Percentiles rank a stretch among this genome's conserved stretches.
Conservation (phyloP, 306 rosid genomes). For the Cercis canadensis region DNA sequence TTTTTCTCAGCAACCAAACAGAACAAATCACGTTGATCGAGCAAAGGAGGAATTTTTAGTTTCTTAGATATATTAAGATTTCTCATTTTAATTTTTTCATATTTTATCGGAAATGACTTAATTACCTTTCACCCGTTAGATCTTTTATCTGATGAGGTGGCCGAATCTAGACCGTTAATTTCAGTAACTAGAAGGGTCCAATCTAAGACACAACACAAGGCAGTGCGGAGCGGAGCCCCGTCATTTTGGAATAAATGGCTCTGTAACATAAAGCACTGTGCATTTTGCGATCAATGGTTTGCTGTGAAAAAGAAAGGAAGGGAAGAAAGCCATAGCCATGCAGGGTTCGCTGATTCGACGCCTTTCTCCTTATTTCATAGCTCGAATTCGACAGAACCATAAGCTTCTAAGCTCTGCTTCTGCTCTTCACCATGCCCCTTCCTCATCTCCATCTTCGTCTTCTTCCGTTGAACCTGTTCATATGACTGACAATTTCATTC, state of each 20-base stretch:
- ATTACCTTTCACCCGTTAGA: constrained; percentile 27
- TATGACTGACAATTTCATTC: constrained; percentile 74
- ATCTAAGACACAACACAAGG: no score
- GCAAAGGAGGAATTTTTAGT: neutral
- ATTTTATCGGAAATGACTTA: neutral
- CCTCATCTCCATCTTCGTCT: constrained; percentile 42
- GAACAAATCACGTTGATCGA: neutral
- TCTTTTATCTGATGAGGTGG: constrained; percentile 19
- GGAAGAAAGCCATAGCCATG: constrained; percentile 43
- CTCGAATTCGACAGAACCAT: constrained; percentile 61
- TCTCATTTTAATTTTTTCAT: no score
- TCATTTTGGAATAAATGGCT: neutral
- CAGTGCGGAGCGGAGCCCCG: no score
- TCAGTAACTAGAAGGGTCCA: neutral
- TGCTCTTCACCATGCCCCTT: constrained; percentile 53
- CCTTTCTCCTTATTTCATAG: constrained; percentile 49
- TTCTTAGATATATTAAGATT: no score
- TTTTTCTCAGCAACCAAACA: neutral
- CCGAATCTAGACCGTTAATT: constrained; percentile 5
- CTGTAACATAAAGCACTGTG: neutral
- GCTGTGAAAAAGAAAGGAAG: constrained; percentile 18
- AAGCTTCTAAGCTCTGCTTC: constrained; percentile 58
- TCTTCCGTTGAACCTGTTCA: constrained; percentile 52
- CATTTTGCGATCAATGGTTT: neutral
- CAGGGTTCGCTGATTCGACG: constrained; percentile 57